Conservation (phyloP, 768 basidiomycete species). For the Imleria badia region DNA sequence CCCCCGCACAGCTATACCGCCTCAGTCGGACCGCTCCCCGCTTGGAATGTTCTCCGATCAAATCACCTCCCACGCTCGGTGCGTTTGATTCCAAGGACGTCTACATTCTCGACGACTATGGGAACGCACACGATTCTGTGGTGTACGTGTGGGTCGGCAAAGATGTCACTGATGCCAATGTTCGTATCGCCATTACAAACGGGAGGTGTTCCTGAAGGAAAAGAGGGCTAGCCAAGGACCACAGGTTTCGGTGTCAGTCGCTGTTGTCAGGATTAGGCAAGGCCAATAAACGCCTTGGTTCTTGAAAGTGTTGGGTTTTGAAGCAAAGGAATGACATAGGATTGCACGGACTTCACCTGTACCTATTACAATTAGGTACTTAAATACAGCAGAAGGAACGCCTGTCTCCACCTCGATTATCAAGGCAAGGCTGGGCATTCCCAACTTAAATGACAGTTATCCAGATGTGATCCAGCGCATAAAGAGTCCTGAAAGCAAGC, state of each 20-base stretch:
- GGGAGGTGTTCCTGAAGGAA: conserved; percentile 43
- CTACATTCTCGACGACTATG: conserved; percentile 50
- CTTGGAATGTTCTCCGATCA: conserved; percentile 38
- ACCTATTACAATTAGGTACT: no score
- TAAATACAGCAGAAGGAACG: no score
- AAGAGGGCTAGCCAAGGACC: conserved; percentile 23
- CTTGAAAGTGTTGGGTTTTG: not conserved
- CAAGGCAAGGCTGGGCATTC: not conserved
- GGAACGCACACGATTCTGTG: conserved; percentile 33
- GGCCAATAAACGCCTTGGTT: conserved; percentile 53
- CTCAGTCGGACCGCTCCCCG: conserved; percentile 48
- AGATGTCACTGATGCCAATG: conserved; percentile 41
- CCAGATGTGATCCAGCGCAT: not conserved
- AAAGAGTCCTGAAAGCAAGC: not conserved
- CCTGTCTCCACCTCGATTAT: not conserved
- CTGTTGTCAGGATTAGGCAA: conserved; percentile 25
- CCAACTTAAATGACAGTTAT: not conserved
- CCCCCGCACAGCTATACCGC: conserved; percentile 35
- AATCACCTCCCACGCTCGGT: conserved; percentile 18
- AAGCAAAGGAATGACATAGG: no score
- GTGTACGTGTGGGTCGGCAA: conserved; percentile 63
- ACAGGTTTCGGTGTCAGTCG: conserved; percentile 18
- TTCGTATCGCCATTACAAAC: conserved; percentile 54
- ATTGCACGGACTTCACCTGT: no score
- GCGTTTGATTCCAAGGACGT: conserved; percentile 49